Percentiles rank a stretch among this genome's conserved stretches.
phyloP scores from a whole-genome alignment of 345 rosid species.

The Populus ilicifolia region DNA sequence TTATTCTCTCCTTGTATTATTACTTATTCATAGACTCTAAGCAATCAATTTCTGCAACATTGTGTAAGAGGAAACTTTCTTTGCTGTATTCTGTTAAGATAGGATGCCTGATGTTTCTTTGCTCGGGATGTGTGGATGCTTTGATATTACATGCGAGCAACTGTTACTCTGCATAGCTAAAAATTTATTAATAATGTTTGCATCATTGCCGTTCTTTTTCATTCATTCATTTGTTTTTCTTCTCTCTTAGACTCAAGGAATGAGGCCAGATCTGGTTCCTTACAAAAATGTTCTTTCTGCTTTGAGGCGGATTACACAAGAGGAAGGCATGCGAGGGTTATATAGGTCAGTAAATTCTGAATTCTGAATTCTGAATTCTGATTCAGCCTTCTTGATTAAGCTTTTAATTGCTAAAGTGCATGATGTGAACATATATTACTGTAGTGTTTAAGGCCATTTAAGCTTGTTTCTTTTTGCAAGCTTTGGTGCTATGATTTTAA shows the following conservation, averaged over 20 bases:
- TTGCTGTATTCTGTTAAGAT: neutral
- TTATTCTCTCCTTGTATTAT: neutral
- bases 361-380: neutral
- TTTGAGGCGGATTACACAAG: constrained; percentile 63
- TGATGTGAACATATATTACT: neutral
- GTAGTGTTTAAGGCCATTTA: neutral
- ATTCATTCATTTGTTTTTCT: constrained; percentile 17
- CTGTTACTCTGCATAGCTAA: neutral
- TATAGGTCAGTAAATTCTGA: constrained; percentile 53
- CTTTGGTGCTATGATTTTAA: neutral
- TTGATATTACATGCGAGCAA: neutral
- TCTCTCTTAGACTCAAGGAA: constrained; percentile 48
- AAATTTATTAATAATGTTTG: neutral
- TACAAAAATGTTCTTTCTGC: constrained; percentile 74
- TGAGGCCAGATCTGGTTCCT: constrained; percentile 71
- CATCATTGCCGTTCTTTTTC: neutral
- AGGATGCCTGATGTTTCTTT: neutral
- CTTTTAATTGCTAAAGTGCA: neutral
- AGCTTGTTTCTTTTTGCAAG: constrained; percentile 7
- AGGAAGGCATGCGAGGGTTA: constrained; percentile 87
- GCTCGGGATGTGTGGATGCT: neutral
- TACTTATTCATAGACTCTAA: neutral
- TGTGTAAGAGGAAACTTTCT: neutral
- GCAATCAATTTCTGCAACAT: neutral
- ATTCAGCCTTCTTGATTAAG: neutral